Evolutionary conservation across 129 eudicot species (phyloP).

Genomic region (Chrysanthemum lavandulifolium): DNA sequence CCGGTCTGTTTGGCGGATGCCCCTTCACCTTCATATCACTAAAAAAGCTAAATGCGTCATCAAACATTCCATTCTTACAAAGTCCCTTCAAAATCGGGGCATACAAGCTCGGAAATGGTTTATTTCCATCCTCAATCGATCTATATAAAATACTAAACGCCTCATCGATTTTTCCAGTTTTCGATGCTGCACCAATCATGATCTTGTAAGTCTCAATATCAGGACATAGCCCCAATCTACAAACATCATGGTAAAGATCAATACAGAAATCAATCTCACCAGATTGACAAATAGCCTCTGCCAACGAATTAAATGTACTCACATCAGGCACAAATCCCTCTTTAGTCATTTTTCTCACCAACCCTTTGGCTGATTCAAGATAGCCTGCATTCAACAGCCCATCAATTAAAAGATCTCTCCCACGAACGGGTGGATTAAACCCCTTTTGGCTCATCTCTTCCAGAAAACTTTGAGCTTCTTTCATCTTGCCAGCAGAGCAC

Average conservation of each 20-base stretch:
- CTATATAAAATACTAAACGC: slow-evolving; percentile 77
- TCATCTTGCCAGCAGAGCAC: slow-evolving; percentile 94
- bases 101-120: slow-evolving; percentile 90
- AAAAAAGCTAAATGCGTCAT: slow-evolving; percentile 91
- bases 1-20: slow-evolving; percentile 90
- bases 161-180: slow-evolving; percentile 55
- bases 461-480: slow-evolving; percentile 81
- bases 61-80: slow-evolving; percentile 76
- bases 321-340: slow-evolving; percentile 91
- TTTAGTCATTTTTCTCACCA: slow-evolving; percentile 88
- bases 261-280: slow-evolving; percentile 78
- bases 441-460: slow-evolving; percentile 93
- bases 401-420: slow-evolving; percentile 77
- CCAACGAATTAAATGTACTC: slow-evolving; percentile 70
- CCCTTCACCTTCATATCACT: slow-evolving; percentile 93
- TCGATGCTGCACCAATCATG: slow-evolving; percentile 60
- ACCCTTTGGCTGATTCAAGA: slow-evolving; percentile 81
- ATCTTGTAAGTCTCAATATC: slow-evolving; percentile 76
- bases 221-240: slow-evolving; percentile 70
- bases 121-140: slow-evolving; percentile 81
- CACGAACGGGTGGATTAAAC: slow-evolving; percentile 90
- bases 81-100: slow-evolving; percentile 86
- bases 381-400: slow-evolving; percentile 92
- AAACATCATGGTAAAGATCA: slow-evolving; percentile 66
- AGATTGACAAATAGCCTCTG: slow-evolving; percentile 67